Percentiles rank a stretch among this genome's conserved stretches.
Evolutionary conservation across 352 stramenopile species (phyloP).

Genomic region (Pythium scleroteichum): DNA sequence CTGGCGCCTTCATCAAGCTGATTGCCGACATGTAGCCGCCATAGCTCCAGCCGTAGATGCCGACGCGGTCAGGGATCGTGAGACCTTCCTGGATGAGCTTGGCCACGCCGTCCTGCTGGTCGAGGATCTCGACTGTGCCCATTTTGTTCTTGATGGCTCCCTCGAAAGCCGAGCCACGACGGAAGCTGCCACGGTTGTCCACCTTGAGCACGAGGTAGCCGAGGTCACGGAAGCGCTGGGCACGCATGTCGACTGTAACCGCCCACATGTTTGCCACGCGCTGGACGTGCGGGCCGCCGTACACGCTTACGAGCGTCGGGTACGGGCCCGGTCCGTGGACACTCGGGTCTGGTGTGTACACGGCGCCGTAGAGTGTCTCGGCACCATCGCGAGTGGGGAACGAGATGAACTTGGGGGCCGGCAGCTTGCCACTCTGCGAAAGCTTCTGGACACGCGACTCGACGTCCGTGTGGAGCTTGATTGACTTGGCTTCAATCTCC

Average conservation of each 20-base stretch:
- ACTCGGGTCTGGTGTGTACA: slow-evolving; percentile 90
- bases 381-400: slow-evolving; percentile 85
- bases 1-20: slow-evolving; percentile 94
- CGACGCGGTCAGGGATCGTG: slow-evolving; percentile 83
- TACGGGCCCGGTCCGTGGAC: slow-evolving; percentile 91
- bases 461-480: slow-evolving; percentile 56
- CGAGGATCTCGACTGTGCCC: slow-evolving; percentile 89
- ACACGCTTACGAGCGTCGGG: slow-evolving; percentile 95
- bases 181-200: slow-evolving; percentile 94
- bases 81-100: slow-evolving; percentile 86
- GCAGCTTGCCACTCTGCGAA: slow-evolving; percentile 48
- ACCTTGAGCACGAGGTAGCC: slow-evolving; percentile 97
- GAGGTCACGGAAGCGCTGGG: slow-evolving; percentile 90
- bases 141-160: slow-evolving; percentile 92
- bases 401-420: slow-evolving; percentile 64
- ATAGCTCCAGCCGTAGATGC: slow-evolving; percentile 99
- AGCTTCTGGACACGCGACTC: slow-evolving; percentile 61
- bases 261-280: slow-evolving; percentile 91
- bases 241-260: slow-evolving; percentile 93
- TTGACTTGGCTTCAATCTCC: slow-evolving; percentile 43
- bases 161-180: slow-evolving; percentile 92
- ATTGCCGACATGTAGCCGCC: slow-evolving; percentile 98
- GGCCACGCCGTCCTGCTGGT: slow-evolving; percentile 81
- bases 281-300: slow-evolving; percentile 97
- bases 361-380: slow-evolving; percentile 88